These are phyloP conservation scores for Pezizomycotina sp. DNA, from an alignment of 2,329 filamentous ascomycete species.

Conservation along the genomic window DNA sequence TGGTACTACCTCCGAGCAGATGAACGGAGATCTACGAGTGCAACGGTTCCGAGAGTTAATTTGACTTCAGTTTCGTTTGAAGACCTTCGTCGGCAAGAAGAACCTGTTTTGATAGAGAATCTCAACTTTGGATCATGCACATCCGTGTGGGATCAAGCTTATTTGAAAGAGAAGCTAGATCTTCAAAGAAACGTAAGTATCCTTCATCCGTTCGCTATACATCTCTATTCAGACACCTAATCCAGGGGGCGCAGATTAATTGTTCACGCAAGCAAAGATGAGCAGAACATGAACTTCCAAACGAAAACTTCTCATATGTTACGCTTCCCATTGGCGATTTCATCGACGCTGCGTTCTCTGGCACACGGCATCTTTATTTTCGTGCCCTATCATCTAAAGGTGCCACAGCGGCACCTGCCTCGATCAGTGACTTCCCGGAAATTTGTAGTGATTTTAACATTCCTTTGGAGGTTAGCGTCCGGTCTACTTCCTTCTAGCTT, in stretches of 20 bases:
- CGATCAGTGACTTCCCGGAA: conserved; percentile 54
- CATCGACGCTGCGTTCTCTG: conserved; percentile 35
- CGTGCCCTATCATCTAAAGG: conserved; percentile 55
- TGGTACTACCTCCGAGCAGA: too few species aligned
- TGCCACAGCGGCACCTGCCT: conserved; percentile 53
- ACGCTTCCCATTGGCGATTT: conserved; percentile 53
- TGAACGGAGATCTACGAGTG: too few species aligned
- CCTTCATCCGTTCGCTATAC: background rate
- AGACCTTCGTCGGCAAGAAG: conserved; percentile 6
- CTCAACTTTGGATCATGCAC: conserved; percentile 52
- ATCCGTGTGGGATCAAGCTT: conserved; percentile 49
- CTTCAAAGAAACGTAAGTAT: conserved; percentile 40
- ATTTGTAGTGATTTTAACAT: conserved; percentile 54
- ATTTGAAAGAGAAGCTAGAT: conserved; percentile 48
- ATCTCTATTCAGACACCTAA: conserved; percentile 18
- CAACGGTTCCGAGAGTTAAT: too few species aligned
- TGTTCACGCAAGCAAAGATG: background rate
- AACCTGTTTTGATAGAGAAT: conserved; percentile 47
- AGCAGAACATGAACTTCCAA: conserved; percentile 57
- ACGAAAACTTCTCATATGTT: conserved; percentile 66
- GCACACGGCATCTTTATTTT: conserved; percentile 45
- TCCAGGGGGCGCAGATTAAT: conserved; percentile 29
- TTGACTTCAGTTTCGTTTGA: conserved; percentile 3
- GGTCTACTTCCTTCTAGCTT: too few species aligned
- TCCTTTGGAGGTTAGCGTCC: too few species aligned